These are phyloP conservation scores for Dipteronia sinensis DNA, from an alignment of 345 rosid species.

Conservation along the genomic window DNA sequence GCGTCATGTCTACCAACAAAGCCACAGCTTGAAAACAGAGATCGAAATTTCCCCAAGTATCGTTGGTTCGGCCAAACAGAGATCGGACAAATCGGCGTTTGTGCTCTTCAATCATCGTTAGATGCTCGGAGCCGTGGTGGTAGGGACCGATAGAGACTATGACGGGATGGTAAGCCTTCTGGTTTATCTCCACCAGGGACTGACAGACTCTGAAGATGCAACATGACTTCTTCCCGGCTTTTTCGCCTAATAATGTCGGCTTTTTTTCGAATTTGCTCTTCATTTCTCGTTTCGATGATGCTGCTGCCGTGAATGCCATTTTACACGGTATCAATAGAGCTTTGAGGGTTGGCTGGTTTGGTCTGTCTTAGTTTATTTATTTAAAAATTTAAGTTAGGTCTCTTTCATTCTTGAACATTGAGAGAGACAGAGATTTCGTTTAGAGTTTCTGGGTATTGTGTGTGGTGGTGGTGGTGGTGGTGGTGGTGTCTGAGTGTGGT, in stretches of 20 bases:
- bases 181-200: slow-evolving; percentile 25
- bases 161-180: slow-evolving; percentile 20
- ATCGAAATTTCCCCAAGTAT: background rate
- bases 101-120: slow-evolving; percentile 24
- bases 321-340: no score
- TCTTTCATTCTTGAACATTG: no score
- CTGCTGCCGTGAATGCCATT: background rate
- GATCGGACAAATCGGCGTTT: slow-evolving; percentile 17
- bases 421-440: no score
- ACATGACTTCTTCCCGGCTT: slow-evolving; percentile 24
- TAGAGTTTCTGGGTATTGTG: no score
- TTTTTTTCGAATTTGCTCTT: background rate
- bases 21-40: background rate
- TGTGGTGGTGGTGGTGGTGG: no score
- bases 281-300: slow-evolving; percentile 7
- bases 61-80: background rate
- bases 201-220: slow-evolving; percentile 36
- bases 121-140: background rate
- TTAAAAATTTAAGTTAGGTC: no score
- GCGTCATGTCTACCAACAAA: no score
- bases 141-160: slow-evolving; percentile 28
- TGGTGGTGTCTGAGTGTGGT: no score
- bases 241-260: slow-evolving; percentile 22
- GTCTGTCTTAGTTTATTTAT: no score
- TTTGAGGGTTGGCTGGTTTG: no score